A percentile compares a stretch with the other conserved stretches of the same genome.
These are phyloP conservation scores for Hylodesmum podocarpum DNA, from an alignment of 306 rosid genomes.

Conservation along the genomic window DNA sequence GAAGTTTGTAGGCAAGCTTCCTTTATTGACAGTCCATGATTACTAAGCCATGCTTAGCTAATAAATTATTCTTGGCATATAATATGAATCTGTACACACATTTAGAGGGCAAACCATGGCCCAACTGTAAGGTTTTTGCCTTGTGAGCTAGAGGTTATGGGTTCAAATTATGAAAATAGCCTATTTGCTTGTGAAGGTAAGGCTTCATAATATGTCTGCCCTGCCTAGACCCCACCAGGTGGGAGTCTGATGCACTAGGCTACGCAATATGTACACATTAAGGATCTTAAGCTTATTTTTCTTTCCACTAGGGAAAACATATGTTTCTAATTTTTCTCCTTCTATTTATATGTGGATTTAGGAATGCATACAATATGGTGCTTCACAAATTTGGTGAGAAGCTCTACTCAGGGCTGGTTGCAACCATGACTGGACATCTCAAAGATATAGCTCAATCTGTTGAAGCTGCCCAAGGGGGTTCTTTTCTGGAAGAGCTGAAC, in stretches of 20 bases:
- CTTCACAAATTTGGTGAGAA: constrained; percentile 95
- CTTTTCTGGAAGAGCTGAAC: constrained; percentile 85
- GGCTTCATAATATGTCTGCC: background rate
- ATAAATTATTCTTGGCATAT: constrained; percentile 11
- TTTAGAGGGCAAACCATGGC: background rate
- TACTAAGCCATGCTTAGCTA: background rate
- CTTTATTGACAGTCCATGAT: constrained; percentile 15
- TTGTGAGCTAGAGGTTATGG: background rate
- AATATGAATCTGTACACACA: constrained; percentile 2
- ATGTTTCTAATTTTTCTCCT: constrained; percentile 15
- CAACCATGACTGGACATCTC: constrained; percentile 83
- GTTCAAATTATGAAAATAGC: background rate
- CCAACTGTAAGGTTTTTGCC: background rate
- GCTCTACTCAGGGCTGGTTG: constrained; percentile 74
- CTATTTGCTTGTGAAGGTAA: background rate
- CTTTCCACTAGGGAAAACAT: background rate
- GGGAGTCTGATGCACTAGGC: background rate
- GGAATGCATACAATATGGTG: constrained; percentile 98
- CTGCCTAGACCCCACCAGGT: background rate
- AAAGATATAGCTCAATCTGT: constrained; percentile 72
- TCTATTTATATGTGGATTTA: constrained; percentile 40
- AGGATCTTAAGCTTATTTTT: background rate
- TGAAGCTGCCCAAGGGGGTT: constrained; percentile 88
- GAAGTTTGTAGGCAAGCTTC: background rate
- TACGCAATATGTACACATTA: background rate